phyloP scores from a whole-genome alignment of 1,284 basidiomycete genomes.

The Rhodotorula sp. region DNA sequence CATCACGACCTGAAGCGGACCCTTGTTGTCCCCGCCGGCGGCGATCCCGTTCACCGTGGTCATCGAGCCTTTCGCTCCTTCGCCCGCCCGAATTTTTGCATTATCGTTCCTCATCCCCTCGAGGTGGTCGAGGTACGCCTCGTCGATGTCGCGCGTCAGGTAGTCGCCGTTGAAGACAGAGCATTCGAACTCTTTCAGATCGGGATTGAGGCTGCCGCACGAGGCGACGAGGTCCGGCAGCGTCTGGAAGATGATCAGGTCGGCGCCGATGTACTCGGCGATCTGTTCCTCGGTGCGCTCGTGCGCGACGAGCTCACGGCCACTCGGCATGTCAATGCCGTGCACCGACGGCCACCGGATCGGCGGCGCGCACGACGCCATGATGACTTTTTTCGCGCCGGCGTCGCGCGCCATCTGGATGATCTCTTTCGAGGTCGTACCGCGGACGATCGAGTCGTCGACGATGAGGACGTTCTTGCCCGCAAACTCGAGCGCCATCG shows the following conservation, averaged over 20 bases:
- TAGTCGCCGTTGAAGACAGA: conserved; percentile 98
- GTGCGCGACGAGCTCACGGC: conserved; percentile 88
- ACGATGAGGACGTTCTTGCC: conserved; percentile 92
- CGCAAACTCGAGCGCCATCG: conserved; percentile 97
- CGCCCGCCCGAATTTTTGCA: conserved; percentile 56
- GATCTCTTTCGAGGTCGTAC: conserved; percentile 98
- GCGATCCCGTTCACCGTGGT: conserved; percentile 9
- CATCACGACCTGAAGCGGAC: neutral
- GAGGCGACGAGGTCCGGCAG: conserved; percentile 82
- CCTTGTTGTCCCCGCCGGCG: conserved; percentile 8
- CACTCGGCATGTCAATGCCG: conserved; percentile 99
- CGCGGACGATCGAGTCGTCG: conserved; percentile 97
- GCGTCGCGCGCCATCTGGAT: conserved; percentile 99
- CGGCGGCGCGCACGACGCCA: conserved; percentile 95
- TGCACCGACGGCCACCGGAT: conserved; percentile 95
- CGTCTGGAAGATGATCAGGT: conserved; percentile 97
- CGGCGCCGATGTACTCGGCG: conserved; percentile 83
- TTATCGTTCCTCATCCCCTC: conserved; percentile 80
- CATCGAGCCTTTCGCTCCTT: conserved; percentile 9
- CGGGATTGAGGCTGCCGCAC: conserved; percentile 82
- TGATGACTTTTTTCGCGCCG: conserved; percentile 94
- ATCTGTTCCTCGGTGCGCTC: conserved; percentile 72
- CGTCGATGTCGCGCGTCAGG: conserved; percentile 91
- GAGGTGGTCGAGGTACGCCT: conserved; percentile 73
- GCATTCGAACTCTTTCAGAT: conserved; percentile 82